Conservation (phyloP, 345 rosid species). For the Eucalyptus viminalis region DNA sequence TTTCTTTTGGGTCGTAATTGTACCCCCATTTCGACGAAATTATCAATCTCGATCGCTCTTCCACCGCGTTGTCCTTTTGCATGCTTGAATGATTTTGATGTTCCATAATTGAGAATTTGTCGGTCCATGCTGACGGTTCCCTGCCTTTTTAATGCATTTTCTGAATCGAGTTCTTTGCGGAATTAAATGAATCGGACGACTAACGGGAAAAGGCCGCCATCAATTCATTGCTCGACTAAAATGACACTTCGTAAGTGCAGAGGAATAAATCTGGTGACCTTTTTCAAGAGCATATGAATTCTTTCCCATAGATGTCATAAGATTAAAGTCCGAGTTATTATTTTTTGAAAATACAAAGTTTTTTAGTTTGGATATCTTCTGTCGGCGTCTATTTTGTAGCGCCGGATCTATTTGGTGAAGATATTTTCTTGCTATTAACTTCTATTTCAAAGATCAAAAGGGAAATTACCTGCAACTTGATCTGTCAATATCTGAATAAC, state of each 20-base stretch:
- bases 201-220: neutral
- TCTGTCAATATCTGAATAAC: neutral
- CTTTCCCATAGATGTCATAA: neutral
- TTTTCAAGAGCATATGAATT: neutral
- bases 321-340: fast-evolving
- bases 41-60: neutral
- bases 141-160: neutral
- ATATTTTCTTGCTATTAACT: neutral
- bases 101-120: neutral
- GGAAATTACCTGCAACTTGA: neutral
- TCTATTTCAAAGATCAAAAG: neutral
- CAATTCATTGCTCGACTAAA: neutral
- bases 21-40: neutral
- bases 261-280: neutral
- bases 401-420: neutral
- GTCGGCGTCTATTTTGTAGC: neutral
- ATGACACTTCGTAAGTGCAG: neutral
- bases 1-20: neutral
- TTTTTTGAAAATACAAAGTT: neutral
- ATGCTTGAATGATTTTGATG: neutral
- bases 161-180: neutral
- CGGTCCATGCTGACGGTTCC: neutral
- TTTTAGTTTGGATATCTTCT: neutral
- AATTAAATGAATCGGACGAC: neutral
- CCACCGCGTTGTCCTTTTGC: neutral